A percentile compares a stretch with the other conserved stretches of the same genome.
Evolutionary conservation across 108 stramenopile species (phyloP).

Genomic region (Nitzschia sp.): DNA sequence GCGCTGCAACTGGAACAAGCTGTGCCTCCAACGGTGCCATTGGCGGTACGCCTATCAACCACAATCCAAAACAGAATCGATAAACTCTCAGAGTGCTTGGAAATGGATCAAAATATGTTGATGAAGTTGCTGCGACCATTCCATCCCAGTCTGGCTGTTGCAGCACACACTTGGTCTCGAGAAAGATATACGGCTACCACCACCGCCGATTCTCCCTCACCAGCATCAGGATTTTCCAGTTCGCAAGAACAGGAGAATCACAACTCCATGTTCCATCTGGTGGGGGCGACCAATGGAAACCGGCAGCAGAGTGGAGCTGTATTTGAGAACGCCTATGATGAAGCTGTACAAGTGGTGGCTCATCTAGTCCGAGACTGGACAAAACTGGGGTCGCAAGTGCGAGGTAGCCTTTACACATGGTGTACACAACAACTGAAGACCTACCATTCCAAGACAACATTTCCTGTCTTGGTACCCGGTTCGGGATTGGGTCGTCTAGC

Average conservation of each 20-base stretch:
- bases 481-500: slow-evolving; percentile 81
- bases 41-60: slow-evolving; percentile 12
- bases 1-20: slow-evolving; percentile 9
- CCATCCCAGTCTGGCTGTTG: slow-evolving; percentile 11
- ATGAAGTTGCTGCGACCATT: slow-evolving; percentile 29
- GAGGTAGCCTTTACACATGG: slow-evolving; percentile 62
- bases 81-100: slow-evolving; percentile 27
- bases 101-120: slow-evolving; percentile 36
- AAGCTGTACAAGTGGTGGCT: slow-evolving; percentile 59
- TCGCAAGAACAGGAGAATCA: too few species aligned
- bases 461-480: slow-evolving; percentile 65
- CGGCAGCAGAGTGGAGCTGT: slow-evolving; percentile 5
- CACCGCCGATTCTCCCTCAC: neutral
- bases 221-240: too few species aligned
- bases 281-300: neutral
- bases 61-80: slow-evolving; percentile 34
- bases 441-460: neutral
- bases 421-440: slow-evolving; percentile 46
- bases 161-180: neutral
- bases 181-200: neutral
- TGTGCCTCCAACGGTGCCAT: neutral
- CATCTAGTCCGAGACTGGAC: slow-evolving; percentile 83
- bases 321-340: slow-evolving; percentile 48
- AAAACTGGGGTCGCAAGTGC: slow-evolving; percentile 37
- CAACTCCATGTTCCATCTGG: neutral